Conservation (phyloP, 1,284 basidiomycete genomes). For the Ustilago trichophora region DNA sequence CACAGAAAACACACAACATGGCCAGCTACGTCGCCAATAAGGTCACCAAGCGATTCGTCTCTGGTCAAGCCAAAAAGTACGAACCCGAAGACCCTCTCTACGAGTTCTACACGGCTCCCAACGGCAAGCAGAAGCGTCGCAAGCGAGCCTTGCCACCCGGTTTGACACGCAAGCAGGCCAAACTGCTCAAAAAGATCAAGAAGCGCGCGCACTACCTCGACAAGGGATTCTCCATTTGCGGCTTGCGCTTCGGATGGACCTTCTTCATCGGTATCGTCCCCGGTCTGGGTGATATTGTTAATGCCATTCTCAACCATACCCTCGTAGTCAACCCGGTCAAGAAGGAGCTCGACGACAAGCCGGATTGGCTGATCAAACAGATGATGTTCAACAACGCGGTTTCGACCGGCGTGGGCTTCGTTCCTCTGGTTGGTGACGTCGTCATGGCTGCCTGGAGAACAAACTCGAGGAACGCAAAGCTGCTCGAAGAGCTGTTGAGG, state of each 20-base stretch:
- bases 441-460: conserved; percentile 80
- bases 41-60: conserved; percentile 45
- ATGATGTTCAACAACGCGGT: conserved; percentile 83
- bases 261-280: conserved; percentile 75
- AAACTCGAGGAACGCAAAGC: conserved; percentile 83
- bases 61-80: conserved; percentile 49
- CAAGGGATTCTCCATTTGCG: conserved; percentile 84
- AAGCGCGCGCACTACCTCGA: conserved; percentile 87
- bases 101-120: conserved; percentile 75
- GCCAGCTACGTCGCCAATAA: conserved; percentile 50
- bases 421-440: conserved; percentile 83
- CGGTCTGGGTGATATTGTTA: conserved; percentile 75
- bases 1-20: too few species aligned
- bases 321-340: conserved; percentile 81
- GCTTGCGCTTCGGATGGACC: conserved; percentile 84
- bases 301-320: conserved; percentile 77
- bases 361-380: conserved; percentile 53
- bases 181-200: conserved; percentile 70
- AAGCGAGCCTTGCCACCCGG: conserved; percentile 79
- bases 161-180: conserved; percentile 79
- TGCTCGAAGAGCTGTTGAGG: conserved; percentile 59
- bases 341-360: conserved; percentile 72
- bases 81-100: conserved; percentile 76
- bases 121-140: conserved; percentile 75
- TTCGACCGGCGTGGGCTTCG: conserved; percentile 76